Evolutionary conservation across 129 eudicot genomes (phyloP), one percentile per base, ranked within the genome.

Genomic region (Escallonia herrerae): DNA sequence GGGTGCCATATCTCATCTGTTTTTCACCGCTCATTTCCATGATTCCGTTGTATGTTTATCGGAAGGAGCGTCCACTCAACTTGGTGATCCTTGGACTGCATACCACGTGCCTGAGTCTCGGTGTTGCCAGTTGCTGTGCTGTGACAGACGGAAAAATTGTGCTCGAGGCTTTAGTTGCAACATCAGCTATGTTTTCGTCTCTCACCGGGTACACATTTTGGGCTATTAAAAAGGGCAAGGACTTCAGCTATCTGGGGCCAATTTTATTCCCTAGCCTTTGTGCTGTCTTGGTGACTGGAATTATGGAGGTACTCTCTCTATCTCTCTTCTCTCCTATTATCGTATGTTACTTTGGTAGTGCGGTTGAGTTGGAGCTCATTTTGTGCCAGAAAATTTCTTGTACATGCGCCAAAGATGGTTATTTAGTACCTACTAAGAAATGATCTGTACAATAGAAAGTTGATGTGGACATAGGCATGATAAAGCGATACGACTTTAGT

Each of bases 161-260:
- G 63, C 80, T 81, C n/a, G 79, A 81, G 65, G 86, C 86, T n/a
- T 77, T 81, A 47, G 60, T 81, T 64, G 58, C 77, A 68, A 81
- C 86, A 59, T 70, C 82, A 49, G 77, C 86, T 6, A 74, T 81
- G n/a, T 82, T 81, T 14, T 58, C 63, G 4, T 74, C 79, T 43
- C 72, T 81, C 44, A 81, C 86, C 65, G 86, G 74, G 0, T 81
- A 81, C 64, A 77, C 86, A 3, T 81, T 81, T 80, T 81, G 86
- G 86, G 86, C 86, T 69, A 10, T 80, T 50, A 77, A 73, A 77
- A 81, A 73, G 77, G 86, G 86, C 57, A 73, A 81, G 60, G 86
- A 81, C 80, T 81, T 81, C 77, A 77, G 80, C 64, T 81, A 67
- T 51, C 73, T 81, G 8, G 86, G 86, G 73, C 86, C 86, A 46